Evolutionary conservation across 352 stramenopile genomes (phyloP), one percentile per base, ranked within the genome.

Genomic region (Phytopythium mirpurense): DNA sequence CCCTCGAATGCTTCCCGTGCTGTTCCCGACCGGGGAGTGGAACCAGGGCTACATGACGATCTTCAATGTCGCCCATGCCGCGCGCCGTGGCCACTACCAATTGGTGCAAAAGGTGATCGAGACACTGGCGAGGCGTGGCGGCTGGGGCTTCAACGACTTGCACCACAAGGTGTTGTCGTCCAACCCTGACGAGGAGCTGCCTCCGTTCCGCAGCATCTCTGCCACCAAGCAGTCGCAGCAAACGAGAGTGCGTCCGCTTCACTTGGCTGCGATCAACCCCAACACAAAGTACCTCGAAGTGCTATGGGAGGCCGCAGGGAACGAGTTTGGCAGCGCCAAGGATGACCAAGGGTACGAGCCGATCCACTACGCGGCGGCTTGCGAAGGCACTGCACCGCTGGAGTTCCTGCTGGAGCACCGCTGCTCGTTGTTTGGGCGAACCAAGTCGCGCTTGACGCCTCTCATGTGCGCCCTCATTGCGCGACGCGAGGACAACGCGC

Each of bases 241-340:
- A 37, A 86, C 77, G 2, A 67, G 68, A 12, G 70, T 92, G n/a
- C 76, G 76, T 0, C 82, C 82, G 15, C 52, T 93, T 18, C 82
- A 93, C 37, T 52, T 93, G 16, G 79, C 82, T 10, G 71, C 73
- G 1, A 88, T 93, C 52, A 90, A 93, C 23, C 79, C 82, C 2
- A 86, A 90, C 34, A 72, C 56, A 0, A 83, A 74, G 55, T 84
- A 88, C 45, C 57, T 93, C 11, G 62, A 82, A 32, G 53, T 59
- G 11, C 56, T 93, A 14, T 90, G 76, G 76, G 74, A 79, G 7
- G 63, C 65, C 6, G 74, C 65, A 2, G 69, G 82, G 1, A 70
- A 76, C 27, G 77, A 87, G 29, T 80, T 62, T 32, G 63, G 65
- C 11, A 64, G 58, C 1, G 70, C 70, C 1, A 86, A 90, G 41